Conservation (phyloP, 2,329 filamentous ascomycete genomes). For the Aspergillus caelatus region DNA sequence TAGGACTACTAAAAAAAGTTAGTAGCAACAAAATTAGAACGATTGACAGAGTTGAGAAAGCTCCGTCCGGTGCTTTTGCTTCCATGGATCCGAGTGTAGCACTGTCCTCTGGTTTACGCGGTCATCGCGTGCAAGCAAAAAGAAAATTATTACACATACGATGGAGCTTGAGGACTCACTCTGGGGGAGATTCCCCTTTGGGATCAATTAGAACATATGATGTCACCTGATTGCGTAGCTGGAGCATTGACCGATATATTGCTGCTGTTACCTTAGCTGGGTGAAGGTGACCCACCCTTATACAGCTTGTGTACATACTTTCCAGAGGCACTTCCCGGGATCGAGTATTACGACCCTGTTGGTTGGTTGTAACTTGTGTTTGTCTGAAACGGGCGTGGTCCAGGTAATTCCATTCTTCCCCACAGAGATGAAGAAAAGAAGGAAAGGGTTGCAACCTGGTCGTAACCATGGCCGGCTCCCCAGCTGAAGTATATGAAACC, state of each 20-base stretch:
- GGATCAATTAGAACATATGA: neutral
- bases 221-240: conserved; percentile 4
- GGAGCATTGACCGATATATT: conserved; percentile 2
- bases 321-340: neutral
- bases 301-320: neutral
- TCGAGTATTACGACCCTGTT: neutral
- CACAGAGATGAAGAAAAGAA: neutral
- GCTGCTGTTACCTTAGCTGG: neutral
- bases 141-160: neutral
- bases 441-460: neutral
- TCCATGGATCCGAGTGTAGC: neutral
- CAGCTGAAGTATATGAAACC: neutral
- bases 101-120: neutral
- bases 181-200: neutral
- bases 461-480: neutral
- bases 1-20: conserved; percentile 6
- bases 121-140: neutral
- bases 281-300: neutral
- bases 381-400: neutral
- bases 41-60: conserved; percentile 3
- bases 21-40: conserved; percentile 4
- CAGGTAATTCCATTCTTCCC: neutral
- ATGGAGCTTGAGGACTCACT: neutral
- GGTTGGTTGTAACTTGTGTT: neutral
- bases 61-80: conserved; percentile 4